Evolutionary conservation across 2,329 filamentous ascomycete species (phyloP), one percentile per base, ranked within the genome.

Genomic region (Dactylella cylindrospora): DNA sequence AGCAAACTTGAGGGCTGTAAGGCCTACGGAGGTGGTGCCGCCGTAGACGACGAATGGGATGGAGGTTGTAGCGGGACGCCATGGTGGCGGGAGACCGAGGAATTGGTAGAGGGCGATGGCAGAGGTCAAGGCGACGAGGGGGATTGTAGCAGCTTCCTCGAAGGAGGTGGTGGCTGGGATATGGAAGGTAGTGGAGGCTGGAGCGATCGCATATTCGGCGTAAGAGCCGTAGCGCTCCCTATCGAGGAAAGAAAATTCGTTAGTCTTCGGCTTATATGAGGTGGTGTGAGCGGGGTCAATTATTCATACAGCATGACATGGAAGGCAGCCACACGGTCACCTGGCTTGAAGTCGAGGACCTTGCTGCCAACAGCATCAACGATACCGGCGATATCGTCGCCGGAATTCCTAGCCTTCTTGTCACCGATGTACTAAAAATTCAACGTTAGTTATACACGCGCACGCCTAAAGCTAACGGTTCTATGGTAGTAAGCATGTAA

Each of bases 321-420:
- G 72, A 81, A 80, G 2, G 77, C 78, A 6, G 78, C 77, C 1
- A 83, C 80, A 12, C 79, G 76, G 70, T 83, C 80, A 25, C 80
- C 80, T 0, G 73, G 72, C 61, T 77, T 77, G 74, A 83, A 83
- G 66, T 82, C 80, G 52, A 71, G 76, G 1, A 84, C 80, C 29
- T 78, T 74, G 32, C 73, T 68, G 15, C 81, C 81, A 17, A 82
- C 78, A 57, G 75, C 73, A 65, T 81, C 75, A 6, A 84, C 75
- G 22, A 77, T 73, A 35, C 78, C 78, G 1, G 79, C 78, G 33
- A 81, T 78, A 68, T 82, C 79, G 52, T 81, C 79, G 46, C 79
- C 79, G 13, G 72, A 68, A 71, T 81, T 80, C 29, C 40, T 39
- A 5, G 65, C 54, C 40, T 69, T 65, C 5, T 68, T 65, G 3